Conservation (phyloP, 495 filamentous ascomycete species). For the Penicillium lividum region DNA sequence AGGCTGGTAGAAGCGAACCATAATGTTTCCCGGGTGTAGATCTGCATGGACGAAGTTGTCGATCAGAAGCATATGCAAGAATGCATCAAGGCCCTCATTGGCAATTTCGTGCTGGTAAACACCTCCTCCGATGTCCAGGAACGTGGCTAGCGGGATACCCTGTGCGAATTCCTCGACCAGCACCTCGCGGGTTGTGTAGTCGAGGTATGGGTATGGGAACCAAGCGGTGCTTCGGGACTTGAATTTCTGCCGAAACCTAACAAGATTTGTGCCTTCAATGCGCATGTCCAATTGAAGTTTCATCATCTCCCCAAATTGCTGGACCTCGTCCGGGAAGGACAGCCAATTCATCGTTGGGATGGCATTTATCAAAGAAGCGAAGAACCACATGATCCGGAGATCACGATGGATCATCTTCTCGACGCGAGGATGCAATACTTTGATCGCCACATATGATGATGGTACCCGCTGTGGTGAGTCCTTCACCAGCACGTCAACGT, state of each 20-base stretch:
- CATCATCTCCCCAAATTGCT: slow-evolving; percentile 98
- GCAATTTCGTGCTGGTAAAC: slow-evolving; percentile 93
- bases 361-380: slow-evolving; percentile 78
- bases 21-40: slow-evolving; percentile 97
- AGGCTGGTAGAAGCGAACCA: slow-evolving; percentile 97
- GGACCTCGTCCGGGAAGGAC: slow-evolving; percentile 91
- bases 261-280: slow-evolving; percentile 90
- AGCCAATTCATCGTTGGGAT: slow-evolving; percentile 98
- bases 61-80: slow-evolving; percentile 94
- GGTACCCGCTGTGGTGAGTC: slow-evolving; percentile 81
- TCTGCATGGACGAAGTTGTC: slow-evolving; percentile 99
- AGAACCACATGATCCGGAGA: slow-evolving; percentile 90
- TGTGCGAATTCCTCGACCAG: slow-evolving; percentile 95
- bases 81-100: slow-evolving; percentile 95
- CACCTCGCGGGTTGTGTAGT: slow-evolving; percentile 89
- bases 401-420: slow-evolving; percentile 88
- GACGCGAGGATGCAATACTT: slow-evolving; percentile 90
- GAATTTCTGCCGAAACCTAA: slow-evolving; percentile 89
- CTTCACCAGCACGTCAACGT: slow-evolving; percentile 84
- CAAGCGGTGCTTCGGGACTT: slow-evolving; percentile 84
- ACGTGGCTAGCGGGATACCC: slow-evolving; percentile 87
- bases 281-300: slow-evolving; percentile 90
- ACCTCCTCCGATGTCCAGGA: slow-evolving; percentile 87
- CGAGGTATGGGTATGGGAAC: slow-evolving; percentile 92
- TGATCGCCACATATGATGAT: slow-evolving; percentile 92